Base-by-base conservation (phyloP, 2,329 filamentous ascomycete genomes). In the Colletotrichum incanum region DNA sequence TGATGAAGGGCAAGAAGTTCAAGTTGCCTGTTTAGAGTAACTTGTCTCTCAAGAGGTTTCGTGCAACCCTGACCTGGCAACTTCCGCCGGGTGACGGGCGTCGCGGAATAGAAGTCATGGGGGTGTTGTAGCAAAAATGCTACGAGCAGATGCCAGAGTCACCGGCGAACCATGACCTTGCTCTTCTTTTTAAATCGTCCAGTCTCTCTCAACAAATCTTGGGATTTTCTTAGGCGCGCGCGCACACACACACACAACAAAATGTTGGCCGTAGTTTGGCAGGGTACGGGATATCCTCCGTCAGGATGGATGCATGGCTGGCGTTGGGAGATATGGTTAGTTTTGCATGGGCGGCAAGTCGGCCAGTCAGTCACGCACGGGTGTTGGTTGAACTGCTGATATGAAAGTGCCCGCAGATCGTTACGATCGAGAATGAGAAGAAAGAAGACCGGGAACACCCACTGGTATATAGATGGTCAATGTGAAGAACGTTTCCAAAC, bases 1-100 rank as follows among this genome's bases (percentile, higher is more conserved):
- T 96, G 59, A 86, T 95, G 84, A 94, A 95, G 86, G 93, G 93
- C 77, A 93, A 94, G 88, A 95, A 94, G 86, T 96, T 96, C 83
- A 94, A 94, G 83, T 87, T 96, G 71, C 93, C 93, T 2, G 94
- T 96, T 76, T 96, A 90, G 87, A 41, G 62, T 39, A 18, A 14
- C 5, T 37, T 9, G 18, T 23, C n/a, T 31, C 2, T 8, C 23
- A 39, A 23, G 28, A 56, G 31, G 39, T 37, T 60, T 50, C 59
- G 65, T 50, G 34, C 26, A 43, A 37, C 28, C 5, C n/a, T 20
- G 20, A 37, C 28, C 31, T 28, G 47, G 60, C 28, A 65, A 49
- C 23, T 43, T 43, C 18, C 37, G 28, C 31, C 41, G 11, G 41
- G 28, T 41, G 6, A n/a, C 54, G 47, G 47, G 45, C 39, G 12